These are phyloP conservation scores for Nothophytophthora sp. DNA, from an alignment of 352 stramenopile species.

Conservation along the genomic window DNA sequence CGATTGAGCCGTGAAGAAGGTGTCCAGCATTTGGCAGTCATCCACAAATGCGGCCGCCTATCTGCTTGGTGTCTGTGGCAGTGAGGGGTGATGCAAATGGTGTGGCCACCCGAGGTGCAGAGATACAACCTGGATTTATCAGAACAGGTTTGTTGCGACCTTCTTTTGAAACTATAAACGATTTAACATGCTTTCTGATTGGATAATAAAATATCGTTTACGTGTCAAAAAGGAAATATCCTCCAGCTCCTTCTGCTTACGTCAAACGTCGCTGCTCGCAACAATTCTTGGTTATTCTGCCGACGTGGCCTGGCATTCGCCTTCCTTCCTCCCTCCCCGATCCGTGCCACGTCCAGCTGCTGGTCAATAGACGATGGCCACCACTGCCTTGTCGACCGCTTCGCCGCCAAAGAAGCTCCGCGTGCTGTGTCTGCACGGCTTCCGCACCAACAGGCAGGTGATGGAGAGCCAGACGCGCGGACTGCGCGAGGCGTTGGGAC, in stretches of 20 bases:
- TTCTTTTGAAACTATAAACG: not conserved
- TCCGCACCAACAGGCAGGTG: constrained; percentile 70
- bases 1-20: too few relatives aligned
- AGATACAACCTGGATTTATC: too few relatives aligned
- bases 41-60: too few relatives aligned
- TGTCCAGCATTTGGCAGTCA: too few relatives aligned
- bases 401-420: constrained; percentile 39
- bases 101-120: too few relatives aligned
- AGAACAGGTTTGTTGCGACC: not conserved
- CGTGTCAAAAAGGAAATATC: not conserved
- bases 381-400: not conserved
- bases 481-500: constrained; percentile 56
- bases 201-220: not conserved
- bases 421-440: constrained; percentile 75
- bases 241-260: constrained; percentile 7
- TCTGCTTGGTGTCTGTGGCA: too few relatives aligned
- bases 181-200: too few relatives aligned
- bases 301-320: not conserved
- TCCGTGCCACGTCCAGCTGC: not conserved
- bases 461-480: constrained; percentile 71
- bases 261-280: too few relatives aligned
- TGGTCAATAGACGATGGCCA: not conserved
- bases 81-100: too few relatives aligned
- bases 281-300: not conserved
- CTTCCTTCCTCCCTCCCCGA: not conserved